Base-by-base conservation (phyloP, 331 rosid genomes). In the Erythrophleum ivorense region DNA sequence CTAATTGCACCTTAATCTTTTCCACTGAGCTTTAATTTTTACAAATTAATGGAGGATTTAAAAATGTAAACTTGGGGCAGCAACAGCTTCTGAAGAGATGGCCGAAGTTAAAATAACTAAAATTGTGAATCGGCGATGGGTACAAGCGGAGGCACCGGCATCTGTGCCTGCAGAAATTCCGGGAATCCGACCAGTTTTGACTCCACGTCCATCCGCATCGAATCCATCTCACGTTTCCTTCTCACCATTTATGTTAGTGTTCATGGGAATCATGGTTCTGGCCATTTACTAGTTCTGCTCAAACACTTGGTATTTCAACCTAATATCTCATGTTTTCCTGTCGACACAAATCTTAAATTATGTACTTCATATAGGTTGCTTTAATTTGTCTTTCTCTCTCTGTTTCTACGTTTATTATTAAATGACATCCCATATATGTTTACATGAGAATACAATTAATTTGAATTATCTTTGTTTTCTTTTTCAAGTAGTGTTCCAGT, bases 11-110 rank as follows among this genome's bases (percentile, higher is more conserved):
- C 6, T 38, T 49, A 12, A 9, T 8, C 13, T 46, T 9, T 46
- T 9, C 9, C 50, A 9, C 13, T 46, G 50, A 59, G 60, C 43
- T 63, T 15, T 6, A 60, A 66, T 5, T 40, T 16, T 24, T 18
- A 24, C 19, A 64, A 64, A 48, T 14, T 64, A 10, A 54, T 33
- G 41, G 49, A 45, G 40, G 72, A 46, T 46, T 82, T 82, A 15
- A 16, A 3, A 9, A 63, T 82, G 9, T 19, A 45, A 6, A 58
- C 6, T 14, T 69, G 48, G 72, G 74, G 66, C 38, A 31, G 12
- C 29, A 24, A 18, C 91, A 91, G 93, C 68, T 48, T 91, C 93
- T 31, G 80, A 87, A 77, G 87, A 78, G 5, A 43, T 80, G 71
- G 90, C 19, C 33, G 16, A 24, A 21, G 84, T 64, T 43, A 84